Evolutionary conservation across 345 rosid species (phyloP), one percentile per base, ranked within the genome.

Genomic region (Arabis hirsuta): DNA sequence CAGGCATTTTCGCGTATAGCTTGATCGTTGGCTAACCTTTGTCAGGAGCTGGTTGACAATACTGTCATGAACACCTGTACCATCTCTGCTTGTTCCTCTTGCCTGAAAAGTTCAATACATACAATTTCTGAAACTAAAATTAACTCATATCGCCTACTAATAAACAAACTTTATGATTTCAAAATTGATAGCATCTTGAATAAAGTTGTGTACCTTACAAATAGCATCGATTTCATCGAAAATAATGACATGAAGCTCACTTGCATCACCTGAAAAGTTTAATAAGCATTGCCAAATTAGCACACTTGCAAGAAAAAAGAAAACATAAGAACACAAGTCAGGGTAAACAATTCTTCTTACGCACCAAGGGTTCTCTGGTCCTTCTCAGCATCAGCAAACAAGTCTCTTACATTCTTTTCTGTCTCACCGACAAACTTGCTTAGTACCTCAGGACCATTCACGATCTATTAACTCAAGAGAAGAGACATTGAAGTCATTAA

Each of bases 151-250:
- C 10, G 41, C 41, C 11, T 8, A 1, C 41, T 11, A 34, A 34
- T 6, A 6, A 34, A 6, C 9, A 1, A 34, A 6, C 8, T 6
- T 9, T 34, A 6, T 34, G 38, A 34, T 36, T 9, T 36, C 41
- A 2, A 36, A 36, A 9, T 8, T 8, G 41, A 36, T 9, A 36
- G 10, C 3, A 36, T 36, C 41, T 8, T 36, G 41, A 36, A 24
- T 10, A 52, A 11, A 59, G 32, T 51, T 45, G 26, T 72, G 71
- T 83, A 92, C 97, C 98, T 93, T 93, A 73, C 97, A 93, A 47
- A 93, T 89, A 71, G 98, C 97, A 89, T 90, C 98, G 78, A 90
- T 93, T 79, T 93, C 98, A 79, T 93, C 94, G 81, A 93, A 90
- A 29, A 93, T 90, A 59, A 93, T 90, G 57, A 90, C 97, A 81